phyloP scores from a whole-genome alignment of 1,284 basidiomycete genomes.

The Afroboletus lepidellus region DNA sequence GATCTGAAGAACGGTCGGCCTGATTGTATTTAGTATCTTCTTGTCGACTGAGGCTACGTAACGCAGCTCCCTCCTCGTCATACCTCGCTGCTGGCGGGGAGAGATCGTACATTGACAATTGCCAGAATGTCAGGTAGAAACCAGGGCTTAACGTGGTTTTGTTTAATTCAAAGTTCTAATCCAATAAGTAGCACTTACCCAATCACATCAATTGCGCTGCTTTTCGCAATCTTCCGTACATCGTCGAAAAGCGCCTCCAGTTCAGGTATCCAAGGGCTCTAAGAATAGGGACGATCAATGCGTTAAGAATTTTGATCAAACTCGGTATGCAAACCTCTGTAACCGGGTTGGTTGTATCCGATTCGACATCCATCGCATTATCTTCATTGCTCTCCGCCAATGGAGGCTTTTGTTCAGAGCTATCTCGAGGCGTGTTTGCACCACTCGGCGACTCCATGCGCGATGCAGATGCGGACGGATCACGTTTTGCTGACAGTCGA shows the following conservation, averaged over 20 bases:
- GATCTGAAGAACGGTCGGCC: slow-evolving; percentile 66
- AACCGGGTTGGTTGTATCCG: slow-evolving; percentile 13
- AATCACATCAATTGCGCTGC: slow-evolving; percentile 60
- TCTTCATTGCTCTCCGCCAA: slow-evolving; percentile 45
- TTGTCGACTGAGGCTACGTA: slow-evolving; percentile 57
- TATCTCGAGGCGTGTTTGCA: slow-evolving; percentile 35
- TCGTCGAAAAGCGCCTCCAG: slow-evolving; percentile 69
- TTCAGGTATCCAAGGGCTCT: slow-evolving; percentile 78
- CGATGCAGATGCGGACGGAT: slow-evolving; percentile 54
- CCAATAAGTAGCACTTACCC: slow-evolving; percentile 51
- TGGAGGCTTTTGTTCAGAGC: slow-evolving; percentile 36
- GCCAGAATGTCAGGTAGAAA: slow-evolving; percentile 95
- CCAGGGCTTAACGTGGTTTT: slow-evolving; percentile 55
- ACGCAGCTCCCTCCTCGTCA: slow-evolving; percentile 62
- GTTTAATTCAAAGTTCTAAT: slow-evolving; percentile 5
- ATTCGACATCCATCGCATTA: slow-evolving; percentile 51
- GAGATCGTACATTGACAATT: slow-evolving; percentile 86
- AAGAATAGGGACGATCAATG: slow-evolving; percentile 13
- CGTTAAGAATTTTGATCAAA: slow-evolving; percentile 1
- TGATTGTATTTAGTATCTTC: slow-evolving; percentile 57
- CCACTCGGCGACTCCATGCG: slow-evolving; percentile 62
- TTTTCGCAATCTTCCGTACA: slow-evolving; percentile 65
- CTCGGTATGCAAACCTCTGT: slow-evolving; percentile 23
- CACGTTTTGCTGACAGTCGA: slow-evolving; percentile 70
- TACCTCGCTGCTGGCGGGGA: slow-evolving; percentile 68